Evolutionary conservation across 306 rosid species (phyloP).

Genomic region (Pterocarpus santalinus): DNA sequence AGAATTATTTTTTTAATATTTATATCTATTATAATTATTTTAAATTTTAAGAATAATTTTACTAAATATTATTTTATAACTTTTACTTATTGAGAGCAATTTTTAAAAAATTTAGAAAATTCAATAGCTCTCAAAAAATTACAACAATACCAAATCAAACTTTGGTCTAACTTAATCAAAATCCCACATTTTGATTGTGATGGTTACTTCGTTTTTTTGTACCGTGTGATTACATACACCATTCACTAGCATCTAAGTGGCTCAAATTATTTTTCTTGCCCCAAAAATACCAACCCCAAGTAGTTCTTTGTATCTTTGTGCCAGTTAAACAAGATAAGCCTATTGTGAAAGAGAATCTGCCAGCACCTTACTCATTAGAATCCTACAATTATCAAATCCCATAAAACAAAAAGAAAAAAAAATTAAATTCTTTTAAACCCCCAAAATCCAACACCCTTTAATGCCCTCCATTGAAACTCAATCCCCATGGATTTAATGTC

Average conservation of each 20-base stretch:
- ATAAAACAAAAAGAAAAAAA: not conserved
- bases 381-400: constrained; percentile 33
- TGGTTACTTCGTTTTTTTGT: constrained; percentile 11
- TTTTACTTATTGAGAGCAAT: too few species aligned
- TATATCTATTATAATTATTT: too few species aligned
- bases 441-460: constrained; percentile 28
- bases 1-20: too few species aligned
- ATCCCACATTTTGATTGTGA: constrained; percentile 45
- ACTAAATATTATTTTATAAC: too few species aligned
- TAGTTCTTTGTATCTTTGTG: constrained; percentile 12
- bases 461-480: constrained; percentile 66
- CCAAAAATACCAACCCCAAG: constrained; percentile 13
- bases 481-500: constrained; percentile 62
- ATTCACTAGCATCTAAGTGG: constrained; percentile 12
- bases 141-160: too few species aligned
- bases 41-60: too few species aligned
- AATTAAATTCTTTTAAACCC: not conserved
- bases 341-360: constrained; percentile 56
- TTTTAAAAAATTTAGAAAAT: too few species aligned
- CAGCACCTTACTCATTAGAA: constrained; percentile 43
- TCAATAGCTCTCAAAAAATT: too few species aligned
- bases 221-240: constrained; percentile 13
- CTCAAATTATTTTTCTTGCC: not conserved
- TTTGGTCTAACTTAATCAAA: constrained; percentile 5
- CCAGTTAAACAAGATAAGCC: constrained; percentile 45